Evolutionary conservation across 768 basidiomycete genomes (phyloP), one percentile per base, ranked within the genome.

Genomic region (Auricularia sp.): DNA sequence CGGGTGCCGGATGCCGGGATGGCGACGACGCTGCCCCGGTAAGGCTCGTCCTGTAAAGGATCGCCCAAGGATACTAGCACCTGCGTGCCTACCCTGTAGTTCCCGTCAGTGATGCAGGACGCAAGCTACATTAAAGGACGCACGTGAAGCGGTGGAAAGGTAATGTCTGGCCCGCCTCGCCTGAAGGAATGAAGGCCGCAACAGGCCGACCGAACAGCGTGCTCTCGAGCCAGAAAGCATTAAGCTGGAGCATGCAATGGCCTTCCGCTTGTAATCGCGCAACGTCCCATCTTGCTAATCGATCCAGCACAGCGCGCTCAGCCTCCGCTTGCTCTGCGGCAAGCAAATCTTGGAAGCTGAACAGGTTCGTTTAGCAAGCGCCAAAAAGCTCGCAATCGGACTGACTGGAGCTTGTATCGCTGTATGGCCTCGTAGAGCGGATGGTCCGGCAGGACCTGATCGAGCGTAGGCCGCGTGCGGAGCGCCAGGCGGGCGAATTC

Each of bases 141-240:
- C 69, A 91, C 91, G 85, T 84, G 66, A 93, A 88, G 64, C 81
- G 80, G 71, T 90, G 83, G 44, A 84, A 83, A 0, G 85, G 86
- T 4, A 93, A 76, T 12, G 74, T 70, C 2, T 85, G 67, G 1
- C 89, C 88, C 18, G 89, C 83, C 36, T 89, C 85, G 56, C 56
- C 56, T 10, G 56, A 29, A 0, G 85, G 71, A 0, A 74, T 71
- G 69, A 93, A 92, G 2, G 80, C 79, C 0, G 88, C 90, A 5
- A 87, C 80, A 1, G 84, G 85, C 47, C 81, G 81, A 0, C 86
- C 87, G 72, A 83, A 86, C 64, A 83, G 81, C 29, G 79, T 82
- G n/a, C 77, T 78, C 64, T 84, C 79, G 44, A 87, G 72, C 90
- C 88, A 91, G 70, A 81, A 92, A 0, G 82, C 89, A 16, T 75